Evolutionary conservation across 257 asterid species (phyloP), one percentile per base, ranked within the genome.

Genomic region (Petunia secreta): DNA sequence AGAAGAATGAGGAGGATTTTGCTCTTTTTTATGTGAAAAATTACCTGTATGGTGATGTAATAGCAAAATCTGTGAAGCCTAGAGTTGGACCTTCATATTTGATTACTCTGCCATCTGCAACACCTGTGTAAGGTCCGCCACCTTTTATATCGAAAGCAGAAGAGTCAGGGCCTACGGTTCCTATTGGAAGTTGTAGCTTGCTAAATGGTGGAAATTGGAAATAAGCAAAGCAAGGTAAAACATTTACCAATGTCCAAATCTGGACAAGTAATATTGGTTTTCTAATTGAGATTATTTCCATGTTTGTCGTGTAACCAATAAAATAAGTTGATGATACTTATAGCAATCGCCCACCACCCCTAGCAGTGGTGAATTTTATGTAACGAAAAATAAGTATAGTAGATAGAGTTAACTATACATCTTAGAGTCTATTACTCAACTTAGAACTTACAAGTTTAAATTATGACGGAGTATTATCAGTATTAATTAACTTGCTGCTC

Each of bases 51-150:
- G 79, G 79, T 75, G 79, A 75, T 50, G 79, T 75, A 8, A 41
- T 14, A 0, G 65, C 65, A 62, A 53, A 75, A 4, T 53, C 79
- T 8, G 34, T 53, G 62, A 75, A 75, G 0, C 80, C 82, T 34
- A 36, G 2, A 8, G 40, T 37, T 1, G 82, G 80, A 65, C 81
- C 87, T 39, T 77, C 6, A 43, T 63, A 84, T 64, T 81, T 87
- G 74, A 89, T 83, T 39, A 91, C 69, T 52, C 93, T 86, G 37
- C 93, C 96, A 79, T 89, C 93, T 34, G 40, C 82, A 6, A 89
- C 87, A 14, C 86, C 91, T 1, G 87, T 83, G 81, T 89, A 88
- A 14, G 89, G 87, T 25, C 87, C 92, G 2, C 8, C 43, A 6
- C 75, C 80, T 39, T 48, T 34, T 36, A 83, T 73, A 14, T 86